Conservation (phyloP, 148 eudicot species). For the Vaccinium darrowii region DNA sequence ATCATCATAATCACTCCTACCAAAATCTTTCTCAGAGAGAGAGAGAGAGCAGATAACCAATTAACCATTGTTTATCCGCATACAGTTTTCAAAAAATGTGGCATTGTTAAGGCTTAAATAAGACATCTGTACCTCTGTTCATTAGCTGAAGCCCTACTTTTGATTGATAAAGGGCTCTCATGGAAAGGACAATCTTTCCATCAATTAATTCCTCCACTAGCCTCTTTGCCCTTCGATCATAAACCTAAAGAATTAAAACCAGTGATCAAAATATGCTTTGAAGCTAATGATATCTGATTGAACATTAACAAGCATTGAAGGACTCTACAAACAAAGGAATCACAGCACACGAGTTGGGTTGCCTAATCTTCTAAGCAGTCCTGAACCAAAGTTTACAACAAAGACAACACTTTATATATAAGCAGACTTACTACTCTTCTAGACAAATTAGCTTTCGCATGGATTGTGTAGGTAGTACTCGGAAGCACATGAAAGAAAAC, state of each 20-base stretch:
- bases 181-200: constrained; percentile 78
- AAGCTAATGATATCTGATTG: neutral
- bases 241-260: constrained; percentile 50
- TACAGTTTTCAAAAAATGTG: neutral
- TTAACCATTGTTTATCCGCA: neutral
- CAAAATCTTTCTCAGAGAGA: neutral
- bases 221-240: constrained; percentile 69
- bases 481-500: neutral
- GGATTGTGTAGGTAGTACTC: neutral
- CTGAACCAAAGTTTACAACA: neutral
- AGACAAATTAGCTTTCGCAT: neutral
- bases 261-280: neutral
- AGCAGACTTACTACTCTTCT: neutral
- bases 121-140: constrained; percentile 57
- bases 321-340: constrained; percentile 4
- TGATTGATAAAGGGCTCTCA: constrained; percentile 91
- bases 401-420: neutral
- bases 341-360: neutral
- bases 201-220: constrained; percentile 91
- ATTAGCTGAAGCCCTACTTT: constrained; percentile 73
- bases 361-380: neutral
- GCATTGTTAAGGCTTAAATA: neutral
- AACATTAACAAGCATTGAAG: neutral
- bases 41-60: neutral
- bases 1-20: neutral